phyloP scores from a whole-genome alignment of 331 rosid genomes.

The Stylosanthes scabra region DNA sequence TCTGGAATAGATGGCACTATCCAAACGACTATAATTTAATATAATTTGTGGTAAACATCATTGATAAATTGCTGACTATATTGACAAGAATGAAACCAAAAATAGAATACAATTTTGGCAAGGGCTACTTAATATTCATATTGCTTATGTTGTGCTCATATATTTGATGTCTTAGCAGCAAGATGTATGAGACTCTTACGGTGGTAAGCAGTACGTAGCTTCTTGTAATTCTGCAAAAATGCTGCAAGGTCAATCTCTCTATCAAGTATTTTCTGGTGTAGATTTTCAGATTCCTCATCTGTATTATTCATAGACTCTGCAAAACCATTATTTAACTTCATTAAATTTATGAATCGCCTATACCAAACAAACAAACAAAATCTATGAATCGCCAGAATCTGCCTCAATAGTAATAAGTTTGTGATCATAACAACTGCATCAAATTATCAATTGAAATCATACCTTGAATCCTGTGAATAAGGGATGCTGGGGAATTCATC shows the following conservation, averaged over 20 bases:
- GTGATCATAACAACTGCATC: conserved; percentile 17
- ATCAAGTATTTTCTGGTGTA: conserved; percentile 67
- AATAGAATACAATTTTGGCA: conserved; percentile 15
- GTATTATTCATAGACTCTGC: conserved; percentile 76
- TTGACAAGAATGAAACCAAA: conserved; percentile 33
- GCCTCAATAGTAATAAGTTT: conserved; percentile 1
- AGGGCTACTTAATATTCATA: conserved; percentile 2
- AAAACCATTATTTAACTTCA: conserved; percentile 2
- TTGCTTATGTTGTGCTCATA: conserved; percentile 21
- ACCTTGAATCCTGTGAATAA: conserved; percentile 86
- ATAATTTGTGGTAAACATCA: conserved; percentile 3
- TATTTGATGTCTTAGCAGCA: conserved; percentile 71
- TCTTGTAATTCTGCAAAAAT: conserved; percentile 80
- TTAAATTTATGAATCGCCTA: conserved; percentile 16
- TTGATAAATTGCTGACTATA: conserved; percentile 13
- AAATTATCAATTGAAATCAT: conserved; percentile 34
- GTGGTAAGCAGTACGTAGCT: conserved; percentile 76
- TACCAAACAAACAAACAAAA: too few relatives aligned
- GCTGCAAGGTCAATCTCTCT: conserved; percentile 62
- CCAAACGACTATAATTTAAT: conserved; percentile 13
- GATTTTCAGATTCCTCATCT: conserved; percentile 78
- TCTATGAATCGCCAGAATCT: too few relatives aligned
- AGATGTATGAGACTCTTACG: conserved; percentile 74
- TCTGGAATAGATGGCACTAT: conserved; percentile 18
- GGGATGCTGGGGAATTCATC: conserved; percentile 76